Evolutionary conservation across 2,329 filamentous ascomycete genomes (phyloP), one percentile per base, ranked within the genome.

Genomic region (Orbilia javanica): DNA sequence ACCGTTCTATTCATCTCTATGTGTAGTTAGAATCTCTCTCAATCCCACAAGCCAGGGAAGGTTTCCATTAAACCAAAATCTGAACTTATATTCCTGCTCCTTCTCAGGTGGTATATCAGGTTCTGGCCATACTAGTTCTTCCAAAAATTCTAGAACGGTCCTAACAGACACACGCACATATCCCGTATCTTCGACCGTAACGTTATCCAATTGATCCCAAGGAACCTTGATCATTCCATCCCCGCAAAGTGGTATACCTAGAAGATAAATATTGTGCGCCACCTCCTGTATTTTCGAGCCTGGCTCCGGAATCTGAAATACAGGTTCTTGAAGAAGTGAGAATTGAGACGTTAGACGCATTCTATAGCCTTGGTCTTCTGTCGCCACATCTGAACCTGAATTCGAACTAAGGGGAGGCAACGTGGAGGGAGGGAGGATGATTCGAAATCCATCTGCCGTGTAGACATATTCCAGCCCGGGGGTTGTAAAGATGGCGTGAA

Each of bases 401-500:
- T n/a, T 34, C 2, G n/a, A 36, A 25, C n/a, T n/a, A 34, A 8
- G 13, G 66, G 65, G 10, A 65, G 39, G 13, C n/a, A n/a, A n/a
- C n/a, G 2, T 10, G 15, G 22, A n/a, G 11, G 46, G 22, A 1
- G 73, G 66, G 5, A 71, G 60, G 4, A 65, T 8, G 11, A 71
- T 8, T 27, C 66, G 66, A 31, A 77, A 77, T 20, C 66, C 73
- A 2, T 29, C 22, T 13, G 22, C 15, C 8, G 42, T 71, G 52
- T 48, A 77, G 10, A 71, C 15, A 10, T 53, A 66, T 7, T 65
- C 48, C 4, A 77, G 29, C 13, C 57, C 57, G 25, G 42, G 27
- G 10, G 66, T 71, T 11, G 31, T 50, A 5, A 77, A 71, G 31
- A 77, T 67, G 1, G 36, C 64, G 42, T 77, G 73, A 15, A 71